Percentiles rank a stretch among this genome's conserved stretches.
These are phyloP conservation scores for Rhodamnia argentea DNA, from an alignment of 345 rosid genomes.

Conservation along the genomic window DNA sequence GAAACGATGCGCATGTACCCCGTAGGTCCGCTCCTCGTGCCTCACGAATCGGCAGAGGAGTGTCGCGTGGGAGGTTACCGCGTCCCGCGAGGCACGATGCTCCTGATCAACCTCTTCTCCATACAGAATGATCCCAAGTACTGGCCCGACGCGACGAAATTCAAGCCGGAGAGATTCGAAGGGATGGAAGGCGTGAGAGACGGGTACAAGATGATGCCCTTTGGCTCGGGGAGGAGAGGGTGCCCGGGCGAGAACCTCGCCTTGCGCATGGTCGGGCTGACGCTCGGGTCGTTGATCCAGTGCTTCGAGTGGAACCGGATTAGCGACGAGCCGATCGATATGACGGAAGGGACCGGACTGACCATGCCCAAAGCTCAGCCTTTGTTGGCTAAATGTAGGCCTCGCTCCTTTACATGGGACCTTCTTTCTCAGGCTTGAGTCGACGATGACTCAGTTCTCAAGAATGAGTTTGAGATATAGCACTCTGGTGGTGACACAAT, in stretches of 20 bases:
- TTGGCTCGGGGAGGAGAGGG: slow-evolving; percentile 49
- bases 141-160: slow-evolving; percentile 21
- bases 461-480: background rate
- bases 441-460: background rate
- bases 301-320: slow-evolving; percentile 42
- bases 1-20: slow-evolving; percentile 29
- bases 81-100: slow-evolving; percentile 26
- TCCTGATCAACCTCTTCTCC: slow-evolving; percentile 26
- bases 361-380: slow-evolving; percentile 22
- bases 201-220: slow-evolving; percentile 36
- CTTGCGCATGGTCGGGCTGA: slow-evolving; percentile 26
- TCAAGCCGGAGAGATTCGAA: slow-evolving; percentile 49
- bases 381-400: slow-evolving; percentile 8
- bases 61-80: slow-evolving; percentile 20
- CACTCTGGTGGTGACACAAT: background rate
- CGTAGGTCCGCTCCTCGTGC: slow-evolving; percentile 13
- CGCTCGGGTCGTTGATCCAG: slow-evolving; percentile 37
- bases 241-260: slow-evolving; percentile 54
- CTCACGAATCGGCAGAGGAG: slow-evolving; percentile 32
- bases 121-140: slow-evolving; percentile 30
- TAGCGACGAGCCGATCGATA: slow-evolving; percentile 17
- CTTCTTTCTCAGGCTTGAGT: slow-evolving; percentile 12
- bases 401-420: slow-evolving; percentile 6
- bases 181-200: slow-evolving; percentile 22
- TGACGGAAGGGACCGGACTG: slow-evolving; percentile 22